Conservation (phyloP, 257 asterid species). For the Gentiana straminea region DNA sequence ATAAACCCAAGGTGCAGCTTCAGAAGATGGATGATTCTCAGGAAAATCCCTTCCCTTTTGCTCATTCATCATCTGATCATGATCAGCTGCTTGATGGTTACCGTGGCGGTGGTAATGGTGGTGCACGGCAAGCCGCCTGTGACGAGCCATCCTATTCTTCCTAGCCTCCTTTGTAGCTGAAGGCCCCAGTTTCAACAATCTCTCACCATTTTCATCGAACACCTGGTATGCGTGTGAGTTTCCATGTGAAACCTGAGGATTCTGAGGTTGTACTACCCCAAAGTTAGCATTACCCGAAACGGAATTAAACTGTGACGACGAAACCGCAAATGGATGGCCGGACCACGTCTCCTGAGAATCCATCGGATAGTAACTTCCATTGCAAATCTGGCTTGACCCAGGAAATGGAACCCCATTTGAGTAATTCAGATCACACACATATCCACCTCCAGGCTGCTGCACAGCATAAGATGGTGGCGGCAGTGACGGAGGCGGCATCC, state of each 20-base stretch:
- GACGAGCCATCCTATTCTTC: constrained; percentile 93
- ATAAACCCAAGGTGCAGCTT: constrained; percentile 29
- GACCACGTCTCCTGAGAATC: constrained; percentile 48
- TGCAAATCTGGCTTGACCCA: constrained; percentile 22
- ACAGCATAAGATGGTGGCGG: neutral
- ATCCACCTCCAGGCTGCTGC: constrained; percentile 13
- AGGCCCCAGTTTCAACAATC: constrained; percentile 38
- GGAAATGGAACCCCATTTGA: constrained; percentile 10
- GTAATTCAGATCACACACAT: constrained; percentile 12
- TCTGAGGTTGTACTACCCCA: constrained; percentile 6
- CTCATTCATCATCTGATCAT: constrained; percentile 9
- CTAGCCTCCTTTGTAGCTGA: constrained; percentile 85
- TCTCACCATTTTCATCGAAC: constrained; percentile 38
- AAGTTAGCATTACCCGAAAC: constrained; percentile 17
- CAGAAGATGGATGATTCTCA: constrained; percentile 16
- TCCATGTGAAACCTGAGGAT: constrained; percentile 23
- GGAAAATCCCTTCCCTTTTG: constrained; percentile 10
- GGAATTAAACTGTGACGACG: constrained; percentile 24
- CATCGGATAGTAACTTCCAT: constrained; percentile 34
- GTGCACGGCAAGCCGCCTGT: constrained; percentile 35
- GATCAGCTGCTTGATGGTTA: constrained; percentile 16
- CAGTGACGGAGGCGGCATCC: constrained; percentile 18
- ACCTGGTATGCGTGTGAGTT: constrained; percentile 34
- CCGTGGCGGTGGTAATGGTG: constrained; percentile 31
- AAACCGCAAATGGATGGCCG: constrained; percentile 18